Evolutionary conservation across 108 stramenopile species (phyloP), one percentile per base, ranked within the genome.

Genomic region (Mediolabrus comicus): DNA sequence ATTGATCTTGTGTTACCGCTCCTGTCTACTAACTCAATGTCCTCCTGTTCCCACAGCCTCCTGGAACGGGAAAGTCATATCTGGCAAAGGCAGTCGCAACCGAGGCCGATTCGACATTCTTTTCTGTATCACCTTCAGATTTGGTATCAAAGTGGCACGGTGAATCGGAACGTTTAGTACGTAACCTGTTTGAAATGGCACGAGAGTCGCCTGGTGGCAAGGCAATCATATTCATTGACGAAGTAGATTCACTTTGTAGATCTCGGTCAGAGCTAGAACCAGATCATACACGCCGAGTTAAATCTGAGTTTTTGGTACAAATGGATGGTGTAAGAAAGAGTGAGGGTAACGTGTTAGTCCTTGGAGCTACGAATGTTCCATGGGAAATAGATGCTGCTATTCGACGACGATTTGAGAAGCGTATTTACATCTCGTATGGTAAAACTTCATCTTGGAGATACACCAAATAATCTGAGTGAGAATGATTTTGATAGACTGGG

Each of bases 331-430:
- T 99, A 11, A 94, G 95, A 10, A 91, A 94, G 61, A 76, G 74
- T 10, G 85, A 91, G 6, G 86, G 83, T 17, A 85, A 89, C 53
- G 82, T 98, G 11, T 76, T 98, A 2, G 94, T 98, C 0, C 75
- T 99, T 52, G 97, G 96, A 0, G 99, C 99, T 0, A 98, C 99
- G 7, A 99, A 99, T 83, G 94, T 97, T 29, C 99, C 99, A 2
- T 98, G 98, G 99, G 97, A 97, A 54, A 66, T 98, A 27, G 99
- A 99, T 88, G 91, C 97, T n/a, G 99, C 99, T 17, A 99, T 99
- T 81, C 90, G 98, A 14, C 93, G 98, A 28, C 93, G 99, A 24
- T 99, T 99, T 76, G 98, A 99, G 83, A 98, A 98, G 69, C 89
- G 99, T 27, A 91, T 99, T 25, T 99, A 98, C 80, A 99, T 99